Percentiles rank a stretch among this genome's conserved stretches.
These are phyloP conservation scores for Dioscorea zingiberensis DNA, from an alignment of 106 monocot genomes.

Conservation along the genomic window DNA sequence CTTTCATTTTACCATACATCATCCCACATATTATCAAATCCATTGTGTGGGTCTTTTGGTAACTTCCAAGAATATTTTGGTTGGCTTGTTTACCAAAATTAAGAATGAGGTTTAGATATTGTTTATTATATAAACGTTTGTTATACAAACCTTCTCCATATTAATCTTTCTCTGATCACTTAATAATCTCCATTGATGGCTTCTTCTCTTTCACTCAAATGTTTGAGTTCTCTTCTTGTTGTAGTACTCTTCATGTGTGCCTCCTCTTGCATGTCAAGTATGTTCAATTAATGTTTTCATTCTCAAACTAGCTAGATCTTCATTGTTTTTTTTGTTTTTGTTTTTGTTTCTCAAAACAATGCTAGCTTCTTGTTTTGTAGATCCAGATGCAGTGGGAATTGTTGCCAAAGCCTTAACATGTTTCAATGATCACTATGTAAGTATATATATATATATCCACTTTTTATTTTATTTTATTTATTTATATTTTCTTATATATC, in stretches of 20 bases:
- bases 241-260: slow-evolving; percentile 9
- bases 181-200: slow-evolving; percentile 18
- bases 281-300: no score
- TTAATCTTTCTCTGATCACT: no score
- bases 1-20: no score
- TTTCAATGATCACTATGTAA: slow-evolving; percentile 54
- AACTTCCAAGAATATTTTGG: no score
- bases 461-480: no score
- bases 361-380: slow-evolving; percentile 12
- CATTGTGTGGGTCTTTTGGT: no score
- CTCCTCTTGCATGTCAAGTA: slow-evolving; percentile 39
- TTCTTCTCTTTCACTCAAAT: slow-evolving; percentile 12
- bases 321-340: background rate
- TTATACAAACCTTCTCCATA: no score
- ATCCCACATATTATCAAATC: no score
- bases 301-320: background rate
- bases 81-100: no score
- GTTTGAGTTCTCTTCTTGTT: background rate
- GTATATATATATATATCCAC: background rate
- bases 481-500: no score
- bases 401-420: slow-evolving; percentile 51
- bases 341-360: background rate
- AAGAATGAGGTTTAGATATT: no score
- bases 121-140: no score
- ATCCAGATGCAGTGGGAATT: slow-evolving; percentile 30